Conservation (phyloP, 1,284 basidiomycete species). For the Ceratobasidium sp. region DNA sequence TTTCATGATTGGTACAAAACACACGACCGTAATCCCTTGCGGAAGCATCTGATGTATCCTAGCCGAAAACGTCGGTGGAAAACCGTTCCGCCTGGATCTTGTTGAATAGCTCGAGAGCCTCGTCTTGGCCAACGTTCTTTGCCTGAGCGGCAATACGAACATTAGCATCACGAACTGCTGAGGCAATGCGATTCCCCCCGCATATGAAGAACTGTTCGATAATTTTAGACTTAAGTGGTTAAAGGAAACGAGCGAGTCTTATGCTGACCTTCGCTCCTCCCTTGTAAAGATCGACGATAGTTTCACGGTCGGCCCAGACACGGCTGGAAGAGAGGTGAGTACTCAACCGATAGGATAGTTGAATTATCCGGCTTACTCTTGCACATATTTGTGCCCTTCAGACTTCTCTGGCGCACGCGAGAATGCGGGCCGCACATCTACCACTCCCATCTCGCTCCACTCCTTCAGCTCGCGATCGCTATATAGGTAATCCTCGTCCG, state of each 20-base stretch:
- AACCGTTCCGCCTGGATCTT: slow-evolving; percentile 31
- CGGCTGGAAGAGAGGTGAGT: slow-evolving; percentile 56
- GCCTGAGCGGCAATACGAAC: slow-evolving; percentile 17
- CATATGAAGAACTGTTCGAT: slow-evolving; percentile 22
- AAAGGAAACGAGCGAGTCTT: not conserved
- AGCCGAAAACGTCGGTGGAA: slow-evolving; percentile 38
- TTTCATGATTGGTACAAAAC: not conserved
- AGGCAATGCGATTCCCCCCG: slow-evolving; percentile 4
- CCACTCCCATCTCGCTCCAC: slow-evolving; percentile 63
- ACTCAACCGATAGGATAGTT: not conserved
- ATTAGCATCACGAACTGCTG: not conserved
- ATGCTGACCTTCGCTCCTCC: slow-evolving; percentile 9
- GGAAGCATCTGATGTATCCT: not conserved
- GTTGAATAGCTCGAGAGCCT: slow-evolving; percentile 11
- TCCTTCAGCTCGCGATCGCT: slow-evolving; percentile 56
- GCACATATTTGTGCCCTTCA: slow-evolving; percentile 64
- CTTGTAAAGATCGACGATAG: slow-evolving; percentile 52
- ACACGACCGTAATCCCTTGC: not conserved
- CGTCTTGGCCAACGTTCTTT: not conserved
- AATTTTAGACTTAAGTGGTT: slow-evolving; percentile 35
- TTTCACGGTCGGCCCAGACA: slow-evolving; percentile 62
- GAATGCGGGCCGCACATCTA: slow-evolving; percentile 67
- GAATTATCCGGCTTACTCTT: slow-evolving; percentile 60
- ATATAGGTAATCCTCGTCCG: slow-evolving; percentile 64
- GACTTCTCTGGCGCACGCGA: slow-evolving; percentile 60